phyloP scores from a whole-genome alignment of 768 basidiomycete genomes.

The Phanerochaete sordida region DNA sequence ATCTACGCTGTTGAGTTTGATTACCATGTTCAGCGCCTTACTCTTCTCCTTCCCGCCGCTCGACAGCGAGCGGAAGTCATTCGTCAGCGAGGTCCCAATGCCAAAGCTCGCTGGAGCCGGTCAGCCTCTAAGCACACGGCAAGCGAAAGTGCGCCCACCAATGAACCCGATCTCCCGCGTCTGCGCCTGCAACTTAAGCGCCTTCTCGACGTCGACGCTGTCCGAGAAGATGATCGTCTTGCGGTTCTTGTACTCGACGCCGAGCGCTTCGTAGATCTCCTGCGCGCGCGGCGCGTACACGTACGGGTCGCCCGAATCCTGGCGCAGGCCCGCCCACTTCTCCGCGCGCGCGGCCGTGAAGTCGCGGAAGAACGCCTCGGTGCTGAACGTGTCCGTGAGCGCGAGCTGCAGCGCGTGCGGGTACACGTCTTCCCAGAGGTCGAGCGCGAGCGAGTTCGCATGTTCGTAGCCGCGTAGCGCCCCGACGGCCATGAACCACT shows the following conservation, averaged over 20 bases:
- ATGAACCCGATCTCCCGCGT: slow-evolving; percentile 59
- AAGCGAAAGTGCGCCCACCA: neutral
- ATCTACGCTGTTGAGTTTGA: slow-evolving; percentile 80
- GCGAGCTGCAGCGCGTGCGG: slow-evolving; percentile 60
- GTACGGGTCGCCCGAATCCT: slow-evolving; percentile 92
- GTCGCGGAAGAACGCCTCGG: slow-evolving; percentile 80
- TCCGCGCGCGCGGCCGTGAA: slow-evolving; percentile 59
- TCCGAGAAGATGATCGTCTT: slow-evolving; percentile 88
- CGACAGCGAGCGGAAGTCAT: slow-evolving; percentile 65
- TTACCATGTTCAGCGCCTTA: slow-evolving; percentile 90
- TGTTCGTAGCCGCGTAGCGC: slow-evolving; percentile 80
- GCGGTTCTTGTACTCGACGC: slow-evolving; percentile 63
- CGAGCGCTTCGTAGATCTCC: slow-evolving; percentile 65
- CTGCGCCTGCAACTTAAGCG: slow-evolving; percentile 64
- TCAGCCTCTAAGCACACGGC: neutral
- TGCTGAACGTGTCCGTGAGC: slow-evolving; percentile 94
- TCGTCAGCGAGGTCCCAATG: slow-evolving; percentile 90
- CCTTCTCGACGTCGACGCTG: slow-evolving; percentile 66
- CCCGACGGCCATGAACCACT: slow-evolving; percentile 91
- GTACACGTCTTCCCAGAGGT: slow-evolving; percentile 84
- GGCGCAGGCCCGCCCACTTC: slow-evolving; percentile 81
- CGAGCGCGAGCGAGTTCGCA: slow-evolving; percentile 70
- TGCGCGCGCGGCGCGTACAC: slow-evolving; percentile 74
- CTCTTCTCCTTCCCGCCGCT: slow-evolving; percentile 54
- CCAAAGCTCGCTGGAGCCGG: slow-evolving; percentile 74